These are phyloP conservation scores for Pyrenopolyporus hunteri DNA, from an alignment of 495 filamentous ascomycete genomes.

Conservation along the genomic window DNA sequence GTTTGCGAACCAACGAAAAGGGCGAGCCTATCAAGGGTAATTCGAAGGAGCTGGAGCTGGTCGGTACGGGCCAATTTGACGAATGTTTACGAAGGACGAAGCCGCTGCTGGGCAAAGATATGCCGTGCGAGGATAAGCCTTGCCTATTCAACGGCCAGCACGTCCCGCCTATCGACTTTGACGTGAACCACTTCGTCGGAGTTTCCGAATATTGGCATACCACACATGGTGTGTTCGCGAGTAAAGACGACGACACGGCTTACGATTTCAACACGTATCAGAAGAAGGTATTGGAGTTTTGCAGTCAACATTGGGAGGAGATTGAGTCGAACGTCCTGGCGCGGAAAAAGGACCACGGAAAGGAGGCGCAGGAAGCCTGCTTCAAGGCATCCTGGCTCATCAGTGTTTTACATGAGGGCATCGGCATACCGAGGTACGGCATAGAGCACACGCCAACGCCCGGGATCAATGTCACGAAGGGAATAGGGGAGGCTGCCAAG, in stretches of 20 bases:
- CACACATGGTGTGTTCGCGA: slow-evolving; percentile 91
- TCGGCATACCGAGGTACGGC: slow-evolving; percentile 89
- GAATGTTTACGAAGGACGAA: slow-evolving; percentile 83
- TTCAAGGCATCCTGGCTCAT: slow-evolving; percentile 99
- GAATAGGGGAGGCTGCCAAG: slow-evolving; percentile 69
- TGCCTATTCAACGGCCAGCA: slow-evolving; percentile 90
- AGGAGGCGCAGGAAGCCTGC: slow-evolving; percentile 83
- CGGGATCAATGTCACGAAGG: slow-evolving; percentile 76
- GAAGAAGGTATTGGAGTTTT: slow-evolving; percentile 81
- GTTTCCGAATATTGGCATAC: slow-evolving; percentile 99
- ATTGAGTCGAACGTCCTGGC: slow-evolving; percentile 69
- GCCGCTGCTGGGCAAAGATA: slow-evolving; percentile 88
- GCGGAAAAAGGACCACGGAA: slow-evolving; percentile 70
- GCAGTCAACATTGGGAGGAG: slow-evolving; percentile 77
- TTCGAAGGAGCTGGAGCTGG: slow-evolving; percentile 51
- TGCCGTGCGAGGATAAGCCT: slow-evolving; percentile 79
- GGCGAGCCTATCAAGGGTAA: slow-evolving; percentile 54
- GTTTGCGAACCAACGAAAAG: slow-evolving; percentile 69
- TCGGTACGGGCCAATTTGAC: slow-evolving; percentile 85
- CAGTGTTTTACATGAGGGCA: slow-evolving; percentile 92
- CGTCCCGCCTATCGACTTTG: slow-evolving; percentile 95
- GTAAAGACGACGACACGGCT: slow-evolving; percentile 72
- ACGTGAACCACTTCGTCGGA: slow-evolving; percentile 96
- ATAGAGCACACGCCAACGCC: slow-evolving; percentile 61
- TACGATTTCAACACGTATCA: slow-evolving; percentile 96